Base-by-base conservation (phyloP, 169 alveolate genomes). In the Theileria parva region DNA sequence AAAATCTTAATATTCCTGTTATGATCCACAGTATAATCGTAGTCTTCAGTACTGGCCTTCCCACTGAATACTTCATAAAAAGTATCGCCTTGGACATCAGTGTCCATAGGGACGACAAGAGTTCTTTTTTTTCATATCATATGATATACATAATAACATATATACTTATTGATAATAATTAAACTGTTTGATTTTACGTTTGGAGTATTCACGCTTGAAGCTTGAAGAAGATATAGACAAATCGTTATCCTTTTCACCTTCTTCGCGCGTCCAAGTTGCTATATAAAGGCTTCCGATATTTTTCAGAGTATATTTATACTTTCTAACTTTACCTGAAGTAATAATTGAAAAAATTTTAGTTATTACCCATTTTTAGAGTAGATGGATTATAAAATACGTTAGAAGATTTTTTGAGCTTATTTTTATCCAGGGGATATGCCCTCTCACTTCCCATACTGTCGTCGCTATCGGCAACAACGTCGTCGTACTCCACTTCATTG, bases 261-360 rank as follows among this genome's bases (percentile, higher is more conserved):
- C 64, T 28, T 68, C 76, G n/a, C 66, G 59, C 15, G 44, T 57
- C 76, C 76, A 68, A 15, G 76, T 13, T 44, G 76, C 32, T 17
- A 68, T 9, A 34, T 48, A 21, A 15, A 68, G 48, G 64, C 76
- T 68, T n/a, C 76, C 76, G 64, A 68, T 68, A 57, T 51, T 9
- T 32, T 32, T 68, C 15, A 32, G 23, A n/a, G 32, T 4, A 57
- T 68, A 68, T n/a, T 32, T 48, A 57, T 13, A 68, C 60, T 32
- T 68, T 57, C 76, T 8, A 25, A 61, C 69, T 34, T 27, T 61
- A 9, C 69, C 69, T 61, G 9, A 13, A 27, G 19, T 13, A 34
- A 25, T 8, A n/a, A 15, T 61, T 61, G 23, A n/a, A 3, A 61
- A 34, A n/a, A n/a, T 9, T n/a, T 5, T 21, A 3, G 4, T 4